These are phyloP conservation scores for Hortiboletus rubellus DNA, from an alignment of 1,284 basidiomycete genomes.

Conservation along the genomic window DNA sequence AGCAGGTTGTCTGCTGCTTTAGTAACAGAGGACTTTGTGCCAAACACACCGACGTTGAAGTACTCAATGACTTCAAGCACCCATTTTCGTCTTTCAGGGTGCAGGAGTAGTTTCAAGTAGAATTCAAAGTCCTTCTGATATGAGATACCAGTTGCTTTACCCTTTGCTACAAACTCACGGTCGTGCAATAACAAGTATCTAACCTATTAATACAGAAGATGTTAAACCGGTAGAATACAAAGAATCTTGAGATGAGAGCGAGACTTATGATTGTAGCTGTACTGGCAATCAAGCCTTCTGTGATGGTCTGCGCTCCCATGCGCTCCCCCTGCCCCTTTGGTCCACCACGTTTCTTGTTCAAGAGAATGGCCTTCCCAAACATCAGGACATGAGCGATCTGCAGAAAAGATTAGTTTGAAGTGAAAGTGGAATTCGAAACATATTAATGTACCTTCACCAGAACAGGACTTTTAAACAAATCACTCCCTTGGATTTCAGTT, in stretches of 20 bases:
- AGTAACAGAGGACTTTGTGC: neutral
- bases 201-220: neutral
- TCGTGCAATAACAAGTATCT: slow-evolving; percentile 5
- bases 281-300: slow-evolving; percentile 10
- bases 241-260: neutral
- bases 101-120: slow-evolving; percentile 8
- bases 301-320: slow-evolving; percentile 6
- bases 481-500: neutral
- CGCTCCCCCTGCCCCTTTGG: slow-evolving; percentile 1
- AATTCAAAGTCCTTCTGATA: slow-evolving; percentile 11
- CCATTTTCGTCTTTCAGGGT: slow-evolving; percentile 1
- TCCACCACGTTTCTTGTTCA: slow-evolving; percentile 6
- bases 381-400: too few species aligned
- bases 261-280: slow-evolving; percentile 7
- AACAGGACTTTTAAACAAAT: neutral
- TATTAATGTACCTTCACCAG: neutral
- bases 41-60: slow-evolving; percentile 4
- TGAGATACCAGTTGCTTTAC: neutral
- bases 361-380: too few species aligned
- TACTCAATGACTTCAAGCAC: slow-evolving; percentile 4
- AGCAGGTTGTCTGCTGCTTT: neutral
- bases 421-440: too few species aligned
- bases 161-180: neutral
- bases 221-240: too few species aligned
- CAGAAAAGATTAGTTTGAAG: too few species aligned